These are phyloP conservation scores for Carpinus fangiana DNA, from an alignment of 306 rosid genomes.

Conservation along the genomic window DNA sequence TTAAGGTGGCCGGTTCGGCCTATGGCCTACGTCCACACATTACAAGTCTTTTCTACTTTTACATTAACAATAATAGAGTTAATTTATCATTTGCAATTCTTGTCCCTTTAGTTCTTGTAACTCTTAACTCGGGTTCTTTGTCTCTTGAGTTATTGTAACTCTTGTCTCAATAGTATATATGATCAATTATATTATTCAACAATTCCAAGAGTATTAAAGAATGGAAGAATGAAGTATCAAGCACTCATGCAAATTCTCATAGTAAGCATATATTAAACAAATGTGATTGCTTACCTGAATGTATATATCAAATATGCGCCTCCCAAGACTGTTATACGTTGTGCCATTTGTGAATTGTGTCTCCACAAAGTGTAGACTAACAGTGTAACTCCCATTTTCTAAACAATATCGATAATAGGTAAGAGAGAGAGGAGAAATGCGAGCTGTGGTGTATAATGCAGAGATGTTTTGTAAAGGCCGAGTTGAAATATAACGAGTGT, in stretches of 20 bases:
- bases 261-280: neutral
- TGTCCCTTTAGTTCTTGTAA: too few species aligned
- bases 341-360: slow-evolving; percentile 25
- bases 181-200: neutral
- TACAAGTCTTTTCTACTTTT: too few species aligned
- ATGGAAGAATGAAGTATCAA: neutral
- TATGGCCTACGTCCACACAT: too few species aligned
- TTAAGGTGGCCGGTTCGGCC: too few species aligned
- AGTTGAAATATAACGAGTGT: slow-evolving; percentile 15
- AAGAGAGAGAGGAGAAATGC: slow-evolving; percentile 40
- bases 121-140: too few species aligned
- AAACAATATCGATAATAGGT: slow-evolving; percentile 41
- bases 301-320: slow-evolving; percentile 32
- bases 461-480: neutral
- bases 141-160: too few species aligned
- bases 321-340: slow-evolving; percentile 27
- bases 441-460: slow-evolving; percentile 25
- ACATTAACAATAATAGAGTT: too few species aligned
- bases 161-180: too few species aligned
- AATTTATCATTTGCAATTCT: too few species aligned
- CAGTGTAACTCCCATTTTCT: slow-evolving; percentile 38
- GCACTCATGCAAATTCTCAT: neutral
- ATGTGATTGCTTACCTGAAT: neutral
- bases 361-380: slow-evolving; percentile 44
- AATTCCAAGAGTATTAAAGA: too few species aligned